phyloP scores from a whole-genome alignment of 495 filamentous ascomycete genomes.

The Penicillium diatomitis region DNA sequence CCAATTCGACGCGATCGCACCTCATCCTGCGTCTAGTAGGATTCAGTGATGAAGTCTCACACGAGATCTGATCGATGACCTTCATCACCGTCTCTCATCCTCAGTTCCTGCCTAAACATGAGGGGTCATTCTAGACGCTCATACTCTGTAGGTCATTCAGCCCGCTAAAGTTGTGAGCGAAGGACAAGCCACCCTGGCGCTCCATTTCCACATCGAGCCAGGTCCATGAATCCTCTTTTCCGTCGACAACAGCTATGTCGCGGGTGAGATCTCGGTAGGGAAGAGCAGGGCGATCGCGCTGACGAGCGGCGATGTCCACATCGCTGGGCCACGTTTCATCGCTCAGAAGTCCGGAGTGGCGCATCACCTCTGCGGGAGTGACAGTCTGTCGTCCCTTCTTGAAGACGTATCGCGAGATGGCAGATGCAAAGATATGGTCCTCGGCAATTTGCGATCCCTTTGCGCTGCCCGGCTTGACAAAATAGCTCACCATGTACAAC shows the following conservation, averaged over 20 bases:
- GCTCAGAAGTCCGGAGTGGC: background rate
- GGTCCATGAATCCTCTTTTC: background rate
- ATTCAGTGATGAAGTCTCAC: too few relatives aligned
- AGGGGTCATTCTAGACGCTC: background rate
- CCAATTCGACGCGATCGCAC: too few relatives aligned
- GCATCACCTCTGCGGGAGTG: constrained; percentile 49
- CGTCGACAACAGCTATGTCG: background rate
- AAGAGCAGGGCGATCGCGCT: background rate
- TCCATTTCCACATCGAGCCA: constrained; percentile 1
- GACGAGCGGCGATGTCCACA: too few relatives aligned
- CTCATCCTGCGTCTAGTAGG: too few relatives aligned
- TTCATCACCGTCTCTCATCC: too few relatives aligned
- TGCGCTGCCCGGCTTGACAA: constrained; percentile 43
- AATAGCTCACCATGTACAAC: constrained; percentile 36
- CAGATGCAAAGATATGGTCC: constrained; percentile 8
- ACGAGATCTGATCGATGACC: too few relatives aligned
- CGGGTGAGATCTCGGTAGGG: background rate
- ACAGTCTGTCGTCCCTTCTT: constrained; percentile 65
- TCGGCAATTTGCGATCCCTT: background rate
- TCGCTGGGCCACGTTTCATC: background rate
- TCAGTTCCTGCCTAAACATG: too few relatives aligned
- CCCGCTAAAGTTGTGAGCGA: background rate
- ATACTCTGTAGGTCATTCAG: background rate
- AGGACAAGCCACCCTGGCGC: constrained; percentile 1
- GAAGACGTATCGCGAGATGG: constrained; percentile 58